Conservation (phyloP, 2,329 filamentous ascomycete species). For the Alternaria infectoria region DNA sequence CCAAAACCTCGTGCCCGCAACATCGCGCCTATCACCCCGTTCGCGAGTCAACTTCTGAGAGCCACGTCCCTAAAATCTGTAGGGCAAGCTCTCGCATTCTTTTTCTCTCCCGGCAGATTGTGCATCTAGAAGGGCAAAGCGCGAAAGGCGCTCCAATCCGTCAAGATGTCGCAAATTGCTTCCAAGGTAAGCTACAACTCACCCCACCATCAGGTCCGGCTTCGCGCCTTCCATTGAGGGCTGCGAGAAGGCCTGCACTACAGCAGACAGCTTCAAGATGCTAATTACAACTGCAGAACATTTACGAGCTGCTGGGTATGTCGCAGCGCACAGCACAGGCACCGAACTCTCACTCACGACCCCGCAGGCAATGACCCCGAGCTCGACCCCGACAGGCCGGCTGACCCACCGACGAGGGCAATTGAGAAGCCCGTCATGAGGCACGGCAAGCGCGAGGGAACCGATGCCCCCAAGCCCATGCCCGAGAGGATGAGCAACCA, state of each 20-base stretch:
- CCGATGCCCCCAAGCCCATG: constrained; percentile 66
- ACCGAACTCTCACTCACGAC: constrained; percentile 29
- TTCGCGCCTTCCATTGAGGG: constrained; percentile 17
- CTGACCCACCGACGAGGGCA: constrained; percentile 82
- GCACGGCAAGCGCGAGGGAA: constrained; percentile 84
- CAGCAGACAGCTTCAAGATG: constrained; percentile 8
- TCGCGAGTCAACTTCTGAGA: constrained; percentile 43
- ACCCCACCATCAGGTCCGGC: constrained; percentile 10
- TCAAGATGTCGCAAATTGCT: constrained; percentile 51
- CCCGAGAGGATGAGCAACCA: constrained; percentile 42
- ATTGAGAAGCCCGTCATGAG: constrained; percentile 82
- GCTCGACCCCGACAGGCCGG: constrained; percentile 74
- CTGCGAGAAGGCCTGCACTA: neutral
- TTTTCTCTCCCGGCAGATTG: constrained; percentile 46
- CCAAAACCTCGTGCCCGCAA: constrained; percentile 34
- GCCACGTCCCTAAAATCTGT: constrained; percentile 45
- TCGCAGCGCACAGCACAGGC: constrained; percentile 11
- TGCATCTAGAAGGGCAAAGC: constrained; percentile 52
- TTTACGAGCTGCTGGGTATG: constrained; percentile 97
- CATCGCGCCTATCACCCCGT: constrained; percentile 39
- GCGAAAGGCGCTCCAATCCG: constrained; percentile 54
- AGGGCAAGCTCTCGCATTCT: constrained; percentile 49
- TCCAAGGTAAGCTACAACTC: constrained; percentile 49
- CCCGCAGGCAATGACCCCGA: constrained; percentile 71
- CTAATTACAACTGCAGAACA: constrained; percentile 72